Evolutionary conservation across 2,329 filamentous ascomycete species (phyloP), one percentile per base, ranked within the genome.

Genomic region (Alternaria burnsii): DNA sequence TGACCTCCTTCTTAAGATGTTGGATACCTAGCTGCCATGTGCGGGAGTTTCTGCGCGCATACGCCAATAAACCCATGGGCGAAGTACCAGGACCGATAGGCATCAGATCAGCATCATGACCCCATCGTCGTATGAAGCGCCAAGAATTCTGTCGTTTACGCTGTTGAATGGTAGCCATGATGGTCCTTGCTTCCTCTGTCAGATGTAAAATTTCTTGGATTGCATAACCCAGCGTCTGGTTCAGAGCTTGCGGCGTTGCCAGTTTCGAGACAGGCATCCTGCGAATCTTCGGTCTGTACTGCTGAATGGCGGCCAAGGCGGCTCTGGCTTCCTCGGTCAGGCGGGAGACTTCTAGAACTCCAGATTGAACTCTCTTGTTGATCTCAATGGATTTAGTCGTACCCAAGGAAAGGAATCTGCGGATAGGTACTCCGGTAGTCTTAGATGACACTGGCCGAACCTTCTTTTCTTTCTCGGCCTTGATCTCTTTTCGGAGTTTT

Each of bases 261-360:
- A 50, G 14, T 0, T 50, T 50, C 10, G 46, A 50, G 14, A 50
- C 46, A 5, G 46, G 32, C 46, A 50, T 50, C 16, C 20, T 36
- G 32, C 46, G 46, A 20, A 50, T 38, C 36, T 30, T 28, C 2
- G 26, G 36, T 38, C 38, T 44, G 12, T 30, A 30, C 34, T 34
- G 28, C 18, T 40, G 52, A 18, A 55, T 28, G 8, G 11, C 14
- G 7, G 22, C 28, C n/a, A 55, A 36, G 28, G 22, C n/a, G 0
- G 12, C 14, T 34, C 56, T 44, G 2, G 36, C 52, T 16, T 59
- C 56, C 18, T 59, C 51, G 11, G 36, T 26, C 38, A 59, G 14
- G 11, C 56, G n/a, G 7, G 43, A 41, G 28, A 36, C n/a, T 43
- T 55, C n/a, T 16, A 26, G 30, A 12, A 34, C 10, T 6, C 16